phyloP scores from a whole-genome alignment of 164 flowering plant genomes.

The Stephania japonica region DNA sequence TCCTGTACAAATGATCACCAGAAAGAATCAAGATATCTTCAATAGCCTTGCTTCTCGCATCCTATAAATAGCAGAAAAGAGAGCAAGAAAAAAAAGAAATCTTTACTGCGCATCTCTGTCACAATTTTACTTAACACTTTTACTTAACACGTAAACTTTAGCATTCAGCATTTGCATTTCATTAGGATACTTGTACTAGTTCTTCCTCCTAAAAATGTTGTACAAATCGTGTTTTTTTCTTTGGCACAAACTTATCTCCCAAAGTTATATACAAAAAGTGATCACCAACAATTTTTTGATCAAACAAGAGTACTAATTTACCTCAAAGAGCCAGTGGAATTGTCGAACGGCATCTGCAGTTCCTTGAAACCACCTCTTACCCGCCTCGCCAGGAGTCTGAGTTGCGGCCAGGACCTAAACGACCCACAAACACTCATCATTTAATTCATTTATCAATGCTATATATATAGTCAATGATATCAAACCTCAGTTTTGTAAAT shows the following conservation, averaged over 20 bases:
- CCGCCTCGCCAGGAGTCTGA: slow-evolving; percentile 85
- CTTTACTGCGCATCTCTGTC: neutral
- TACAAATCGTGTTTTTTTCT: too few relatives aligned
- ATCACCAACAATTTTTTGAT: neutral
- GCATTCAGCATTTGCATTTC: neutral
- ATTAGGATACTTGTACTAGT: neutral
- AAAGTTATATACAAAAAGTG: neutral
- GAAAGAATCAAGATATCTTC: slow-evolving; percentile 92
- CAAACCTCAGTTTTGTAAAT: neutral
- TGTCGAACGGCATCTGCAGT: slow-evolving; percentile 98
- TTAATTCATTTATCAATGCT: neutral
- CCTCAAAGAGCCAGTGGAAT: slow-evolving; percentile 97
- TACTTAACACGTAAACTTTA: too few relatives aligned
- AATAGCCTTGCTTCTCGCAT: slow-evolving; percentile 68
- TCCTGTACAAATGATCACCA: slow-evolving; percentile 91
- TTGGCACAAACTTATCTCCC: neutral
- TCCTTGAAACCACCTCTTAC: slow-evolving; percentile 87
- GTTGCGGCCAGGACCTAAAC: slow-evolving; percentile 86
- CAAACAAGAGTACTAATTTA: slow-evolving; percentile 18
- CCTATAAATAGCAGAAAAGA: slow-evolving; percentile 34
- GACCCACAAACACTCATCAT: neutral
- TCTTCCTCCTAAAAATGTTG: neutral
- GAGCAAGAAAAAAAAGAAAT: neutral
- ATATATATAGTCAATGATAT: neutral
- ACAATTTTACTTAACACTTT: too few relatives aligned